These are phyloP conservation scores for Paecilomyces variotii DNA, from an alignment of 2,329 filamentous ascomycete species.

Conservation along the genomic window DNA sequence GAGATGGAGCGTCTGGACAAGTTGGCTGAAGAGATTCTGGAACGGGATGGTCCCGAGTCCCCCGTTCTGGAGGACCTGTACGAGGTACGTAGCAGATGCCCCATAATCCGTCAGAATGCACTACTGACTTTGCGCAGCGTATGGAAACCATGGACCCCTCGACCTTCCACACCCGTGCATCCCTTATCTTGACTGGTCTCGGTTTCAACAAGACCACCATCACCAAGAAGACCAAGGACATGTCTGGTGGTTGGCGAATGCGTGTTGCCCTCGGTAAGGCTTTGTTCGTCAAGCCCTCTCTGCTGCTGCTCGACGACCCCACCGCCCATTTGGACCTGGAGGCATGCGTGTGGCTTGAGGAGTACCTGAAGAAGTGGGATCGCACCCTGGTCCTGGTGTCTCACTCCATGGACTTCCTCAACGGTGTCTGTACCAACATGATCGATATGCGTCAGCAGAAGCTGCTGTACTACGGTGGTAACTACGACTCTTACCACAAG, in stretches of 20 bases:
- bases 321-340: conserved; percentile 99
- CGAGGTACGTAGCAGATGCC: conserved; percentile 55
- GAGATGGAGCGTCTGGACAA: conserved; percentile 85
- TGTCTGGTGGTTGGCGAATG: conserved; percentile 99
- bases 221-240: conserved; percentile 99
- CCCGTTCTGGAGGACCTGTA: conserved; percentile 89
- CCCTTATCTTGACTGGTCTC: conserved; percentile 93
- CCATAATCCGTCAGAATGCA: neutral
- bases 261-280: conserved; percentile 96
- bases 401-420: conserved; percentile 97
- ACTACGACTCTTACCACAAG: conserved; percentile 98
- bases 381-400: conserved; percentile 93
- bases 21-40: conserved; percentile 80
- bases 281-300: conserved; percentile 93
- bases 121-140: conserved; percentile 51
- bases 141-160: conserved; percentile 99
- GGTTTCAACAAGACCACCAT: conserved; percentile 99
- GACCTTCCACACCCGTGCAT: conserved; percentile 91
- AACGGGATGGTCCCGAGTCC: conserved; percentile 85
- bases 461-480: conserved; percentile 97
- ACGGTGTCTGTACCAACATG: conserved; percentile 97
- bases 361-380: conserved; percentile 99
- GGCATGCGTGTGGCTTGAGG: conserved; percentile 98
- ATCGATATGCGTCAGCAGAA: conserved; percentile 90
- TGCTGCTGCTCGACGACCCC: conserved; percentile 93